Conservation (phyloP, 2,329 filamentous ascomycete species). For the Domatiomyces catenatus region DNA sequence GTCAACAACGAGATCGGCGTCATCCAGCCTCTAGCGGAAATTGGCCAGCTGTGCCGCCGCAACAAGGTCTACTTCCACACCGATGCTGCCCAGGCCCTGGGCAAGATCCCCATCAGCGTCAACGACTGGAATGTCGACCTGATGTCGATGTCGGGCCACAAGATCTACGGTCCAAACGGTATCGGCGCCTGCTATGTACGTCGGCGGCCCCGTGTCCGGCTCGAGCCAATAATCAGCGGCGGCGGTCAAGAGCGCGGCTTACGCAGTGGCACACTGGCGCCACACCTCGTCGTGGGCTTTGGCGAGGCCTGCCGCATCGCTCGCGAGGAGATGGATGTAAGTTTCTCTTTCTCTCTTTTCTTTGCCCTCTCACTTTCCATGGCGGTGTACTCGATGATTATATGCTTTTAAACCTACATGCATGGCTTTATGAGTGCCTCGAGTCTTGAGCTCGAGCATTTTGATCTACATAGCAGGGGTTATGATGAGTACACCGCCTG, state of each 20-base stretch:
- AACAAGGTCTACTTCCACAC: constrained; percentile 98
- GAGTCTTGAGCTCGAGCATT: constrained; percentile 30
- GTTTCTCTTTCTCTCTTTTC: constrained; percentile 25
- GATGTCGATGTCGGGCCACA: constrained; percentile 98
- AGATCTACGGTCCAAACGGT: constrained; percentile 96
- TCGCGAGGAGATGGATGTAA: constrained; percentile 76
- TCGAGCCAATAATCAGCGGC: constrained; percentile 91
- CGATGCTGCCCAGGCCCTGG: constrained; percentile 91
- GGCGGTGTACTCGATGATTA: constrained; percentile 47
- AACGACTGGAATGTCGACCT: constrained; percentile 96
- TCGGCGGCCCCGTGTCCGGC: constrained; percentile 75
- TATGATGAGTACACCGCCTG: constrained; percentile 34
- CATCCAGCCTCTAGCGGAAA: constrained; percentile 89
- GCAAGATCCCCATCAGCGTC: constrained; percentile 92
- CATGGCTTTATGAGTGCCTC: constrained; percentile 73
- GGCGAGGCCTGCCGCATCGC: constrained; percentile 91
- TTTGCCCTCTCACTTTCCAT: constrained; percentile 9
- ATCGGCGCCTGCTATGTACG: constrained; percentile 94
- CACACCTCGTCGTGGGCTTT: constrained; percentile 77
- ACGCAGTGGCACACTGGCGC: constrained; percentile 83
- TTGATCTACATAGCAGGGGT: constrained; percentile 52
- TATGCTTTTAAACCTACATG: constrained; percentile 55
- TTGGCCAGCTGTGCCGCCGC: constrained; percentile 75
- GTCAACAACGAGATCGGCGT: constrained; percentile 99
- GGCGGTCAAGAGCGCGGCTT: constrained; percentile 92